phyloP scores from a whole-genome alignment of 148 eudicot species.

The Pharnaceum exiguum region DNA sequence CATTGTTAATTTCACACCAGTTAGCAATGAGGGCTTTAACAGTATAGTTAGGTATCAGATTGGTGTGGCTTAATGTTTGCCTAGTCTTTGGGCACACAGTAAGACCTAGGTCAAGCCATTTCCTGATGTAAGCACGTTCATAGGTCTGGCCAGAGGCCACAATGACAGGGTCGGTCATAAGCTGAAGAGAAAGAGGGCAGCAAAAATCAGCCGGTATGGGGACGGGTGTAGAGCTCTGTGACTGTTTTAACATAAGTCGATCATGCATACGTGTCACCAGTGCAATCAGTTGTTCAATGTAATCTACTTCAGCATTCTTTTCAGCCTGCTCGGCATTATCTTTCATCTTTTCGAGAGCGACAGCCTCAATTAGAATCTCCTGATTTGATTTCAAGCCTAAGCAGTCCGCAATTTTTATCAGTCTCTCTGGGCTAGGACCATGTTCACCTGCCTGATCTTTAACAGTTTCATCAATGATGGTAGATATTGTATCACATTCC shows the following conservation, averaged over 20 bases:
- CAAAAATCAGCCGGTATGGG: constrained; percentile 87
- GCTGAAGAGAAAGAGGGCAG: constrained; percentile 91
- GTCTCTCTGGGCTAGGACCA: constrained; percentile 56
- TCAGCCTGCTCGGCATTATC: constrained; percentile 93
- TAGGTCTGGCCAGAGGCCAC: constrained; percentile 95
- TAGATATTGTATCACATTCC: constrained; percentile 38
- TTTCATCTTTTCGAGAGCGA: constrained; percentile 89
- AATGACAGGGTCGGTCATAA: constrained; percentile 97
- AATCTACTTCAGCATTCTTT: constrained; percentile 69
- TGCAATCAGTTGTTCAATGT: constrained; percentile 66
- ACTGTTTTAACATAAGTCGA: constrained; percentile 62
- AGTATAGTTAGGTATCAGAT: constrained; percentile 88
- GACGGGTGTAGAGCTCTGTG: constrained; percentile 61
- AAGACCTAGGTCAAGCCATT: constrained; percentile 95
- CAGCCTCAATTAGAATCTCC: constrained; percentile 90
- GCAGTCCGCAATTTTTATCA: constrained; percentile 54
- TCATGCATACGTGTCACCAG: constrained; percentile 81
- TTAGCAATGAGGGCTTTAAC: constrained; percentile 91
- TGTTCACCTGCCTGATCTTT: constrained; percentile 58
- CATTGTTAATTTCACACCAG: constrained; percentile 87
- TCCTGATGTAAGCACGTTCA: constrained; percentile 78
- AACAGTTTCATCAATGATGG: constrained; percentile 47
- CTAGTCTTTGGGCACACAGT: constrained; percentile 95
- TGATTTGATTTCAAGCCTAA: constrained; percentile 71
- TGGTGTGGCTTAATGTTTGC: constrained; percentile 79